phyloP scores from a whole-genome alignment of 208 protist species.

The Trypanosoma platydactyli region DNA sequence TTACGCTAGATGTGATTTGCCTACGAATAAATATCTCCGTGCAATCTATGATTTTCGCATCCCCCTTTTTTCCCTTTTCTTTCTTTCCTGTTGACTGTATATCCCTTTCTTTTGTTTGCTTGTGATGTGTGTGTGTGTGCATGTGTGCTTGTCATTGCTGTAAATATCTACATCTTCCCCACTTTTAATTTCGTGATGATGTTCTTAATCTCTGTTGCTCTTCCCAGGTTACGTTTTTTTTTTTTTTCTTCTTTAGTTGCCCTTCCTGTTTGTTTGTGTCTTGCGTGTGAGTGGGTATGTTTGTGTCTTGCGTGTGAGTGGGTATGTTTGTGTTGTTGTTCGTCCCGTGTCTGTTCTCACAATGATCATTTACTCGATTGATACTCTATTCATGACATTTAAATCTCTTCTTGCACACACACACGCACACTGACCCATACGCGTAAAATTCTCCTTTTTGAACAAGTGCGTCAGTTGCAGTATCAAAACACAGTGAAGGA shows the following conservation, averaged over 20 bases:
- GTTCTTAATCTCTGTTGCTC: background rate
- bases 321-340: background rate
- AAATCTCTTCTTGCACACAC: background rate
- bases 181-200: background rate
- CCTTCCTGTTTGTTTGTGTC: background rate
- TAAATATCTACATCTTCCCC: no score
- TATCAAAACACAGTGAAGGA: slow-evolving; percentile 1
- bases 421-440: background rate
- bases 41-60: background rate
- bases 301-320: background rate
- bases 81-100: background rate
- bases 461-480: background rate
- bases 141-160: background rate
- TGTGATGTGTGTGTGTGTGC: background rate
- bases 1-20: background rate
- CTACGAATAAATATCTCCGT: background rate
- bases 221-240: background rate
- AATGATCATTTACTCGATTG: background rate
- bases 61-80: slow-evolving; percentile 14
- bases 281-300: background rate
- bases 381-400: background rate
- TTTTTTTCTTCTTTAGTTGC: background rate
- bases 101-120: background rate
- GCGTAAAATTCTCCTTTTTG: background rate
- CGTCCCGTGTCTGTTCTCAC: background rate